phyloP scores from a whole-genome alignment of 2,329 filamentous ascomycete species.

The Scleromitrula shiraiana region DNA sequence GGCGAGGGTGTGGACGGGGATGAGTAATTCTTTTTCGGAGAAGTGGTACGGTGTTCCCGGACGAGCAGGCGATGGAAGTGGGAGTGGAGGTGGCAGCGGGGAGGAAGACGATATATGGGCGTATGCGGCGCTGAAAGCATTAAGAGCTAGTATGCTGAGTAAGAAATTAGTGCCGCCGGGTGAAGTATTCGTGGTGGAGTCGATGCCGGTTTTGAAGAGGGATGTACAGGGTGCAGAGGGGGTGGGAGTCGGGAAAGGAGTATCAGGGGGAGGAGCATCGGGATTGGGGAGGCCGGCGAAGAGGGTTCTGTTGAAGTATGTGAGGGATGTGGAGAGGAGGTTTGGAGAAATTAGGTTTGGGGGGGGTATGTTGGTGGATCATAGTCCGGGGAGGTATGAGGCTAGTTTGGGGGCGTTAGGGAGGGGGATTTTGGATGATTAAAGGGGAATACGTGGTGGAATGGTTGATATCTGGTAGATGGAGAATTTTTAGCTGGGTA shows the following conservation, averaged over 20 bases:
- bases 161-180: slow-evolving; percentile 67
- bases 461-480: no score
- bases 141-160: slow-evolving; percentile 60
- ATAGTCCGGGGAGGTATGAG: slow-evolving; percentile 69
- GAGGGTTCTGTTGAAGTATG: slow-evolving; percentile 60
- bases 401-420: slow-evolving; percentile 55
- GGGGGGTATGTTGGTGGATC: slow-evolving; percentile 66
- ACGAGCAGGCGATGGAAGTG: no score
- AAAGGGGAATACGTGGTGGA: no score
- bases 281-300: slow-evolving; percentile 56
- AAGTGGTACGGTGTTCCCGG: slow-evolving; percentile 50
- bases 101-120: slow-evolving; percentile 62
- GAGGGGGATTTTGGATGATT: slow-evolving; percentile 30
- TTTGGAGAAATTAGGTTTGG: slow-evolving; percentile 67
- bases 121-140: slow-evolving; percentile 54
- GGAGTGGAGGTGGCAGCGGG: no score
- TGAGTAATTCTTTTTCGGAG: slow-evolving; percentile 53
- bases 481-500: no score
- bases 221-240: no score
- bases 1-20: slow-evolving; percentile 55
- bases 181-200: slow-evolving; percentile 68
- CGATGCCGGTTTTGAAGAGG: slow-evolving; percentile 56
- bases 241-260: no score
- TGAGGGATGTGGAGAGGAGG: slow-evolving; percentile 60
- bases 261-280: slow-evolving; percentile 3